These are phyloP conservation scores for Colletotrichum horii DNA, from an alignment of 2,329 filamentous ascomycete species.

Conservation along the genomic window DNA sequence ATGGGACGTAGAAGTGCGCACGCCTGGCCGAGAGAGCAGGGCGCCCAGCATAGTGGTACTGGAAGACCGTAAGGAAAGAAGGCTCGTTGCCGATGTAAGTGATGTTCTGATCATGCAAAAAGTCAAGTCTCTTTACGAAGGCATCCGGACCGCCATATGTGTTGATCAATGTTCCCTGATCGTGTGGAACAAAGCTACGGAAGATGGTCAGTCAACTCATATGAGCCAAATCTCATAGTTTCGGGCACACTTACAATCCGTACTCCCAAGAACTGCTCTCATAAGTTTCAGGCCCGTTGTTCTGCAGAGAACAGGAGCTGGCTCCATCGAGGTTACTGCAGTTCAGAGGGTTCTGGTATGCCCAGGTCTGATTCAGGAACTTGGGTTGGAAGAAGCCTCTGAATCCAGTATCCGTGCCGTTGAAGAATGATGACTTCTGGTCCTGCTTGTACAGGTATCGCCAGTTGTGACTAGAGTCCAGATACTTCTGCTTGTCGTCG, in stretches of 20 bases:
- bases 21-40: constrained; percentile 60
- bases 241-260: constrained; percentile 58
- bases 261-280: constrained; percentile 78
- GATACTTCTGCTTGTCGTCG: constrained; percentile 64
- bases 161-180: constrained; percentile 57
- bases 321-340: constrained; percentile 61
- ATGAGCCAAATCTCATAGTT: fast-evolving
- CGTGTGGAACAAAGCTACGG: constrained; percentile 56
- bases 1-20: constrained; percentile 69
- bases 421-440: constrained; percentile 57
- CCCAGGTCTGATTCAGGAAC: constrained; percentile 72
- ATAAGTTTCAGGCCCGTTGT: constrained; percentile 71
- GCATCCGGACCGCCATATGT: constrained; percentile 63
- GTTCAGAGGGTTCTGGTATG: constrained; percentile 69
- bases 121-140: constrained; percentile 66
- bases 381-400: constrained; percentile 74
- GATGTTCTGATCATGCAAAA: constrained; percentile 67
- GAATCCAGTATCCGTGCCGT: constrained; percentile 67
- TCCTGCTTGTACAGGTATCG: constrained; percentile 67
- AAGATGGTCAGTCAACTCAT: not conserved
- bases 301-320: constrained; percentile 65
- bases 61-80: constrained; percentile 67
- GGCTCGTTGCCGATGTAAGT: constrained; percentile 70
- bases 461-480: constrained; percentile 68
- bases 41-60: constrained; percentile 73